Evolutionary conservation across 306 rosid genomes (phyloP).

Genomic region (Acacia melanoxylon): DNA sequence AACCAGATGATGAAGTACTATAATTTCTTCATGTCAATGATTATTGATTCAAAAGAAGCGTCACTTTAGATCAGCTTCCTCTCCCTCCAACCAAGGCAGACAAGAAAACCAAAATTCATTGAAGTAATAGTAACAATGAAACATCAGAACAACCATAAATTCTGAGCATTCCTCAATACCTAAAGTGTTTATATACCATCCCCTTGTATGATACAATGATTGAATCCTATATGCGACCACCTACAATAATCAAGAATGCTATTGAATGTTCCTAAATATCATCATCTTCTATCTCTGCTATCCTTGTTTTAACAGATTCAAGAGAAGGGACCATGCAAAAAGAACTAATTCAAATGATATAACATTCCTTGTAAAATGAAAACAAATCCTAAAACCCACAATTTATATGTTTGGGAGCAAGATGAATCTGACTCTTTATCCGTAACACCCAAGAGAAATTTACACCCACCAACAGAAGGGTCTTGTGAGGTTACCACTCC

Average conservation of each 20-base stretch:
- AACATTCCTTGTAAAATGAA: conserved; percentile 41
- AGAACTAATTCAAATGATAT: conserved; percentile 49
- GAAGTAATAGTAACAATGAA: not conserved
- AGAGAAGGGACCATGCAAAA: conserved; percentile 44
- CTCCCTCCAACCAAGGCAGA: not conserved
- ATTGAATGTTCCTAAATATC: conserved; percentile 37
- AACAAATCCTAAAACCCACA: conserved; percentile 42
- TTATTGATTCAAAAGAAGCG: not conserved
- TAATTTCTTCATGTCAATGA: not conserved
- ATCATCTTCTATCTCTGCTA: conserved; percentile 31
- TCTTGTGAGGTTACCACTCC: conserved; percentile 81
- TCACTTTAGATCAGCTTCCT: not conserved
- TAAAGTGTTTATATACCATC: conserved; percentile 13
- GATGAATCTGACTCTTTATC: conserved; percentile 51
- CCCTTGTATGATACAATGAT: conserved; percentile 40
- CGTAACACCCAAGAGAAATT: conserved; percentile 81
- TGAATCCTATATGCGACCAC: conserved; percentile 28
- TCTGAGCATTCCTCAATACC: conserved; percentile 31
- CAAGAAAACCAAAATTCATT: conserved; percentile 11
- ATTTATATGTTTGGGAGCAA: conserved; percentile 32
- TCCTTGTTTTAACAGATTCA: conserved; percentile 36
- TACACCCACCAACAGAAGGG: conserved; percentile 86
- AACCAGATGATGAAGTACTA: too few relatives aligned
- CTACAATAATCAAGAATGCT: conserved; percentile 39
- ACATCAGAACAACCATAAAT: conserved; percentile 14